A percentile compares a stretch with the other conserved stretches of the same genome.
These are phyloP conservation scores for Bullera alba DNA, from an alignment of 768 basidiomycete genomes.

Conservation along the genomic window DNA sequence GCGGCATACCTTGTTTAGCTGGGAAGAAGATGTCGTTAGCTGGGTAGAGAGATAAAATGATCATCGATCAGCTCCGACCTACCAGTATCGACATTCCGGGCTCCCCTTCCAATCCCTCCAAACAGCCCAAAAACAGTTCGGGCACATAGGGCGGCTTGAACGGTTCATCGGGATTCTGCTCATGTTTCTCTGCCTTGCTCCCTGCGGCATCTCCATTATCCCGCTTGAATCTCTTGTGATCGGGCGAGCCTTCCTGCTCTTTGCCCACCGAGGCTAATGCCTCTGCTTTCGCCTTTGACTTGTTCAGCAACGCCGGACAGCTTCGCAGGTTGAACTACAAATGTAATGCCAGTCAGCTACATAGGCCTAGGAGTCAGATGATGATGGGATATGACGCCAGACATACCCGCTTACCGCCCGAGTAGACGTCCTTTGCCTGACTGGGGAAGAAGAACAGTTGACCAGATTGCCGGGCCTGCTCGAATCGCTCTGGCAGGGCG, in stretches of 20 bases:
- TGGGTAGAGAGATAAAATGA: not conserved
- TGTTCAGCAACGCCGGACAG: slow-evolving; percentile 78
- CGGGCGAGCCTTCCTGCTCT: slow-evolving; percentile 11
- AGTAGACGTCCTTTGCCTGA: slow-evolving; percentile 56
- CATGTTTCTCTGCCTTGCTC: slow-evolving; percentile 11
- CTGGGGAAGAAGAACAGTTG: slow-evolving; percentile 77
- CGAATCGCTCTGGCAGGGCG: slow-evolving; percentile 35
- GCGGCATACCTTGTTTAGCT: slow-evolving; percentile 33
- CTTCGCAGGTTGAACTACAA: slow-evolving; percentile 74
- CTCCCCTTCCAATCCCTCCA: slow-evolving; percentile 53
- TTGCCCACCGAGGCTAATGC: slow-evolving; percentile 50
- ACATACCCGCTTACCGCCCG: slow-evolving; percentile 61
- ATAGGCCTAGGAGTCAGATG: not conserved
- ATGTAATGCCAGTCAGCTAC: not conserved
- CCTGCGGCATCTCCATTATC: slow-evolving; percentile 1
- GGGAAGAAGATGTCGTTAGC: not conserved
- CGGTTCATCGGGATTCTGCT: slow-evolving; percentile 51
- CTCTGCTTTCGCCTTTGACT: slow-evolving; percentile 50
- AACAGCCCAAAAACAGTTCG: slow-evolving; percentile 67
- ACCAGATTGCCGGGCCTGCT: slow-evolving; percentile 49
- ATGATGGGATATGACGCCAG: not conserved
- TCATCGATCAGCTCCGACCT: slow-evolving; percentile 3
- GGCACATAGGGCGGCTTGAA: slow-evolving; percentile 80
- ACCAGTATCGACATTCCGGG: slow-evolving; percentile 49
- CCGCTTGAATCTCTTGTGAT: slow-evolving; percentile 18